Conservation (phyloP, 257 asterid species). For the Solanum etuberosum region DNA sequence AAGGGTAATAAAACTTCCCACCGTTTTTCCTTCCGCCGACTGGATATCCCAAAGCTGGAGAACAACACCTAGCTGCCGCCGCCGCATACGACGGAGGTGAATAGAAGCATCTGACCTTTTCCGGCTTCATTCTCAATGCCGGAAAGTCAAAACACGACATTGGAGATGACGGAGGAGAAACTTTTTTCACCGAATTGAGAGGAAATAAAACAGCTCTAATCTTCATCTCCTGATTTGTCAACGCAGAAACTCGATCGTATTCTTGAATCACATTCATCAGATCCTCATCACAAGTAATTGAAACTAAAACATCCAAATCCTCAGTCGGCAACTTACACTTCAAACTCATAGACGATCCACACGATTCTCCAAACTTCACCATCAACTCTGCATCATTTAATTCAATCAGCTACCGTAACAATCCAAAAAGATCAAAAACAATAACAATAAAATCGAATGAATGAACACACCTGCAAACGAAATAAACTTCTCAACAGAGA, state of each 20-base stretch:
- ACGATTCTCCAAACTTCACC: constrained; percentile 66
- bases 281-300: constrained; percentile 70
- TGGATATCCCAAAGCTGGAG: constrained; percentile 10
- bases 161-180: constrained; percentile 60
- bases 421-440: neutral
- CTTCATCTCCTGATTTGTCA: constrained; percentile 29
- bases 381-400: constrained; percentile 36
- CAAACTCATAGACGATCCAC: constrained; percentile 58
- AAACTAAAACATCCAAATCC: constrained; percentile 65
- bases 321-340: constrained; percentile 73
- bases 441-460: neutral
- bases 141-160: constrained; percentile 57
- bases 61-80: neutral
- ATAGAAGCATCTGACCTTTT: constrained; percentile 8
- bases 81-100: constrained; percentile 12
- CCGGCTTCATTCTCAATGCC: neutral
- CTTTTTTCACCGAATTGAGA: constrained; percentile 31
- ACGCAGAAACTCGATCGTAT: constrained; percentile 44
- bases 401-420: neutral
- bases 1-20: neutral
- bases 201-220: constrained; percentile 66
- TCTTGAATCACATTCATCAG: constrained; percentile 45
- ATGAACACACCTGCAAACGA: constrained; percentile 17
- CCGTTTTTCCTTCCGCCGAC: neutral
- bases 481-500: constrained; percentile 41